Evolutionary conservation across 2,329 filamentous ascomycete species (phyloP).

Genomic region (Neopestalotiopsis rosae): DNA sequence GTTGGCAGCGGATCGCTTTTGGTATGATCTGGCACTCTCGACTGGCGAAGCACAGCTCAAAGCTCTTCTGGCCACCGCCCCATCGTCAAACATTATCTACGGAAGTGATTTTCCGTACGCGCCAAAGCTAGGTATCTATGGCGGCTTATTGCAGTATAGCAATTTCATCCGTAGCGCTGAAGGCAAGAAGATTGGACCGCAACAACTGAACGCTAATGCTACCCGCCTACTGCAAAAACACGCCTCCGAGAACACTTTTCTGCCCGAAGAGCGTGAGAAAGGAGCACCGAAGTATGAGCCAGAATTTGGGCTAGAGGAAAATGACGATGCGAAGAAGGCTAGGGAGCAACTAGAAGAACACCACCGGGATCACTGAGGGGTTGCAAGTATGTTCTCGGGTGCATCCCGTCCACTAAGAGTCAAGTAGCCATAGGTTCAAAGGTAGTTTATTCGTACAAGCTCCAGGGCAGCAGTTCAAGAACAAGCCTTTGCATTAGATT

Average conservation of each 20-base stretch:
- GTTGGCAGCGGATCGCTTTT: constrained; percentile 33
- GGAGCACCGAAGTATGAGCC: neutral
- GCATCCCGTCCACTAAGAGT: no score
- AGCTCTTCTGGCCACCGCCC: constrained; percentile 34
- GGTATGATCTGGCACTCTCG: constrained; percentile 42
- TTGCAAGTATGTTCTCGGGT: neutral
- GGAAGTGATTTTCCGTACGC: constrained; percentile 43
- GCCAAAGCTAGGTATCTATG: constrained; percentile 20
- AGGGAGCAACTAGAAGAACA: neutral
- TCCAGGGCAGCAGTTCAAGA: no score
- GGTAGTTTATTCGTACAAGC: no score
- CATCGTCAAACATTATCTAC: constrained; percentile 35
- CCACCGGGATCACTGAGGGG: neutral
- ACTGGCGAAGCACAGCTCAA: constrained; percentile 31
- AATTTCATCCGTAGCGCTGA: neutral
- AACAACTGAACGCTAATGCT: constrained; percentile 4
- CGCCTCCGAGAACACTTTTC: neutral
- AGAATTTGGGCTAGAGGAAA: neutral
- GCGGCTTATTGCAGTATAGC: neutral
- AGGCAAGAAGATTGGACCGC: neutral
- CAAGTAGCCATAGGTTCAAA: no score
- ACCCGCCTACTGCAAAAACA: neutral
- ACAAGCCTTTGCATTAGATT: no score
- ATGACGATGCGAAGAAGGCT: constrained; percentile 1
- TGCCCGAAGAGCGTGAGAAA: neutral